Conservation (phyloP, 2,329 filamentous ascomycete genomes). For the Paracorniculantispora psalliotae region DNA sequence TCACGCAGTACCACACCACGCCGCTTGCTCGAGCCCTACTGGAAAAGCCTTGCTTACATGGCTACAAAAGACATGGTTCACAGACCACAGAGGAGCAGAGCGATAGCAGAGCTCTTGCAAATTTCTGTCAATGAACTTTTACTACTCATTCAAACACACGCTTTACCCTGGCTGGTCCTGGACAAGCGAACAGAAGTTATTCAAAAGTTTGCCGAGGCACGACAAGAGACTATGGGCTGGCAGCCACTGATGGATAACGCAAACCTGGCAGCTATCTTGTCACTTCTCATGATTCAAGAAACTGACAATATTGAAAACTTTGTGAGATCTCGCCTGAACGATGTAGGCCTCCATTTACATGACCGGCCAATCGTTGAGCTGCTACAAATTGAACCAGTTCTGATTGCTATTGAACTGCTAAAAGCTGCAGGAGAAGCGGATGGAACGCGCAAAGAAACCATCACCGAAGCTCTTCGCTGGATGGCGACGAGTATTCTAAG, state of each 20-base stretch:
- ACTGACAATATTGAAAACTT: constrained; percentile 55
- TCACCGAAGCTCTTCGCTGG: constrained; percentile 42
- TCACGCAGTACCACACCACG: constrained; percentile 56
- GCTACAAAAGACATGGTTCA: constrained; percentile 76
- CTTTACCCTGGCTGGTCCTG: constrained; percentile 81
- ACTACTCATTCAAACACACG: constrained; percentile 69
- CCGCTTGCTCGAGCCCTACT: constrained; percentile 78
- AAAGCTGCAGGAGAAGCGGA: constrained; percentile 69
- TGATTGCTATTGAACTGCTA: constrained; percentile 74
- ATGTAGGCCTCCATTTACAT: constrained; percentile 66
- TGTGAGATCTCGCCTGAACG: constrained; percentile 62
- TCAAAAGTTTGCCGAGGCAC: constrained; percentile 71
- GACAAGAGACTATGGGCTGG: constrained; percentile 62
- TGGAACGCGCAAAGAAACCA: constrained; percentile 47
- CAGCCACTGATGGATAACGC: constrained; percentile 47
- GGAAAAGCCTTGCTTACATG: constrained; percentile 76
- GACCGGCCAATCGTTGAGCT: constrained; percentile 61
- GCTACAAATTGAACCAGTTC: constrained; percentile 68
- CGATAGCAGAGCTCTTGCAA: constrained; percentile 75
- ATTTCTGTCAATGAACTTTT: constrained; percentile 72
- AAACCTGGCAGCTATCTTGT: constrained; percentile 55
- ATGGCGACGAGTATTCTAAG: constrained; percentile 39
- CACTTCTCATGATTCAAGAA: constrained; percentile 55
- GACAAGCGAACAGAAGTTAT: constrained; percentile 74
- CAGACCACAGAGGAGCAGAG: constrained; percentile 75